Evolutionary conservation across 495 filamentous ascomycete genomes (phyloP), one percentile per base, ranked within the genome.

Genomic region (Xylaria longipes): DNA sequence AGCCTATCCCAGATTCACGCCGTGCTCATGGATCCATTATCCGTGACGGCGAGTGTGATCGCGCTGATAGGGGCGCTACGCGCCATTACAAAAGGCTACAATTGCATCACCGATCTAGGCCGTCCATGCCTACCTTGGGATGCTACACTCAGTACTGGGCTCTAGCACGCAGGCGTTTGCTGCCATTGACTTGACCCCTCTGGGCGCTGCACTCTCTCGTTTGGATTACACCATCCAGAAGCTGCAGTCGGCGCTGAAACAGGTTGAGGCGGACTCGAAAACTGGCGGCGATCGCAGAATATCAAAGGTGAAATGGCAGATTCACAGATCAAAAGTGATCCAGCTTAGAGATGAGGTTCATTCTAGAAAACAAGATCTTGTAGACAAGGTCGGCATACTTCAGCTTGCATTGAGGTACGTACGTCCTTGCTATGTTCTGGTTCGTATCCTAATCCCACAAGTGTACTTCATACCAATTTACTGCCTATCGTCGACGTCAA

Each of bases 341-440:
- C 56, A 58, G 56, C 56, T 58, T 20, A 33, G 15, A 35, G 56
- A 58, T 3, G 56, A 58, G 56, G 56, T 58, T 33, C 56, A n/a
- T 35, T n/a, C 15, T 35, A 31, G 56, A 35, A 58, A 58, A 35
- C 56, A 58, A 58, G 56, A 58, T n/a, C 56, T 58, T 35, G 56
- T 58, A 6, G 56, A 58, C 6, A 58, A 58, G 29, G 31, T 58
- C n/a, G 56, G 56, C 15, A 8, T 58, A 35, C 56, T 58, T 58
- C 56, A 58, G 56, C 56, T 58, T 35, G 31, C 56, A 35, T 35
- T 35, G 31, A 33, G 27, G 56, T 35, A 33, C 20, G 56, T 35
- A n/a, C 17, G 11, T 58, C 25, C 50, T 54, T 54, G 46, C 25
- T 54, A 27, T 58, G 56, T n/a, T 35, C 5, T 56, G 6, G n/a